A percentile compares a stretch with the other conserved stretches of the same genome.
phyloP scores from a whole-genome alignment of 805 yeast species.

The Candida boleticola region DNA sequence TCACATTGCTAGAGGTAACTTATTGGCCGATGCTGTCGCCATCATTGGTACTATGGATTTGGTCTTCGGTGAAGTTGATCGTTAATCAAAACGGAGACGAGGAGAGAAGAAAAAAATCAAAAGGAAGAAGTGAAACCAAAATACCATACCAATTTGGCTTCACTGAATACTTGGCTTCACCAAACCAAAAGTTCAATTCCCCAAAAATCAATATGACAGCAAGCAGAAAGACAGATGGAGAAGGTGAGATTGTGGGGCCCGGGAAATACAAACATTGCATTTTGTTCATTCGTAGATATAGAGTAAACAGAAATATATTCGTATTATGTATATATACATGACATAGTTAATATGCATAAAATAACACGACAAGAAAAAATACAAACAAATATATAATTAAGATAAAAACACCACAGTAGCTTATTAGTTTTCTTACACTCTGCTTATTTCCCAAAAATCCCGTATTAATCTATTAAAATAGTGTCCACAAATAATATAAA shows the following conservation, averaged over 20 bases:
- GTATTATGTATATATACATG: background rate
- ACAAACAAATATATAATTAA: no score
- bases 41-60: conserved; percentile 94
- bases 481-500: conserved; percentile 2
- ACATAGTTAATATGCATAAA: no score
- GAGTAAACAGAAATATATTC: background rate
- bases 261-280: background rate
- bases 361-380: no score
- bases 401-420: no score
- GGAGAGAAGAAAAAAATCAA: background rate
- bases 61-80: conserved; percentile 93
- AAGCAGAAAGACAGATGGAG: no score
- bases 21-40: conserved; percentile 89
- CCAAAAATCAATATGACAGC: no score
- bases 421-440: no score
- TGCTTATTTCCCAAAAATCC: no score
- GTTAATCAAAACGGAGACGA: conserved; percentile 39
- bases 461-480: background rate
- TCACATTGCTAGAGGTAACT: conserved; percentile 81
- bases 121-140: background rate
- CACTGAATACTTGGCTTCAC: no score
- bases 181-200: no score
- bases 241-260: no score
- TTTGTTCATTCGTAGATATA: conserved; percentile 3
- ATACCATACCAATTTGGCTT: no score